Evolutionary conservation across 139 green algal species (phyloP), one percentile per base, ranked within the genome.

Genomic region (Chlamydomonas sphaeroides): DNA sequence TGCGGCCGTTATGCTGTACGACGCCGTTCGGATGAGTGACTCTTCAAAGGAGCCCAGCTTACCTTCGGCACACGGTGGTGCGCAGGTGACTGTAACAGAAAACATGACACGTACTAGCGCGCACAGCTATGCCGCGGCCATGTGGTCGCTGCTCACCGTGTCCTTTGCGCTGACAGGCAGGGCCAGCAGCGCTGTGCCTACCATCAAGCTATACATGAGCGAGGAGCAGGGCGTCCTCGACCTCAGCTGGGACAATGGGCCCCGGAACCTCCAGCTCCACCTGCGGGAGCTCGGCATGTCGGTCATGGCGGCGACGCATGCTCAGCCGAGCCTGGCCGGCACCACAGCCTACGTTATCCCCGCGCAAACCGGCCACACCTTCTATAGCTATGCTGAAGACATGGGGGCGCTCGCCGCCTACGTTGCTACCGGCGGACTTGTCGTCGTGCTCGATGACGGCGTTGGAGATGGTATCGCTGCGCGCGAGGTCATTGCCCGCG

Each of bases 271-370:
- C 30, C 45, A 56, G 38, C 45, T 57, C 25, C 72, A 80, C 41
- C 63, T 80, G 17, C 18, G 26, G 30, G 21, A 61, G 18, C 59
- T 62, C 20, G 74, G 74, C n/a, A 63, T 80, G 65, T 42, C 68
- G 30, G 59, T 80, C 59, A 11, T 23, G 14, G 23, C 72, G 33
- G 21, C 20, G 10, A 23, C 82, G 18, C 66, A 84, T 39, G 79
- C 79, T 11, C 71, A 84, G 28, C 48, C 83, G 39, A 61, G 32
- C 32, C 68, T 91, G 26, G 33, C 67, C 23, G 74, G 77, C 36
- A 53, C 80, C 30, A 45, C 36, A 21, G 80, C 68, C 41, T 83
- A 88, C 42, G 30, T 80, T 2, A 80, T 80, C 35, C 74, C 74
- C 28, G 41, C 42, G 26, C 74, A 80, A n/a, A 70, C 61, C 53